Evolutionary conservation across 768 basidiomycete genomes (phyloP), one percentile per base, ranked within the genome.

Genomic region (Serendipita sp.): DNA sequence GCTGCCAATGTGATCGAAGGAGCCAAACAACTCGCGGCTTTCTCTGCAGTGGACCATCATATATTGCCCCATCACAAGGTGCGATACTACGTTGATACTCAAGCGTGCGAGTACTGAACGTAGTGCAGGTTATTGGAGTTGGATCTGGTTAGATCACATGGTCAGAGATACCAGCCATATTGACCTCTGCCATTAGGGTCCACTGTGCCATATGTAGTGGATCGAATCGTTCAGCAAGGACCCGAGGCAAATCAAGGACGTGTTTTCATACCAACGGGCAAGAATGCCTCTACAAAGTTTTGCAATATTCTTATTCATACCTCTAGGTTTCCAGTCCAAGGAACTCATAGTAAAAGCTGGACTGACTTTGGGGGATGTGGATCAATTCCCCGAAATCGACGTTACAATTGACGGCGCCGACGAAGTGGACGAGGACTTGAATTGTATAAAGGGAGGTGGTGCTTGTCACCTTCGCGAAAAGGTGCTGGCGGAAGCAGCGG

Each of bases 361-460:
- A 3, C 77, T 96, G 14, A 81, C 73, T 33, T 80, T 96, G 3
- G 94, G 92, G 34, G 94, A 96, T 69, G 83, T 93, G 14, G 88
- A 92, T 69, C 85, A 92, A 71, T 93, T 87, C 73, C 85, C 88
- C 3, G 76, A 78, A 1, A 86, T 98, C 62, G 96, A 99, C 69
- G 90, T 98, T n/a, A 97, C 94, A 0, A 83, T 99, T 44, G 96
- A 99, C 70, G 95, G 95, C 45, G 95, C 95, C 2, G 95, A 98
- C 66, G 95, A 97, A 74, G 91, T 96, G 24, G 93, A 97, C 72
- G 72, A 78, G 43, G 73, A 82, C 42, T 77, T 99, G 60, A 94
- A 98, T 73, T 88, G 88, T 65, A 94, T 99, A 75, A 98, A 99
- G 74, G 95, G 90, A 4, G 95, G 95, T 63, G 95, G 95, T 2